phyloP scores from a whole-genome alignment of 2,329 filamentous ascomycete species.

The Penicillium polonicum region DNA sequence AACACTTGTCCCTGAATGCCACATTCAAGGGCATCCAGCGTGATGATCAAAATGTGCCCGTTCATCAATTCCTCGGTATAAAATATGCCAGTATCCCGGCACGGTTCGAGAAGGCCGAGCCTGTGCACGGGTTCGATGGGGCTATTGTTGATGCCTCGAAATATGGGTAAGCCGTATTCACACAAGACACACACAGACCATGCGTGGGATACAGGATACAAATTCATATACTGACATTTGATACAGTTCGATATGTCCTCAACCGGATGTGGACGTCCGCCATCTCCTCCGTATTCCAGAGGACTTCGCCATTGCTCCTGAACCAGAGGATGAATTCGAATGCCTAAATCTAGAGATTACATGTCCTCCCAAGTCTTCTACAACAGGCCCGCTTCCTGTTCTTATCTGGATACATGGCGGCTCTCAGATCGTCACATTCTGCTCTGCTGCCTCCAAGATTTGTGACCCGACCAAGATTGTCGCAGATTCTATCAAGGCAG shows the following conservation, averaged over 20 bases:
- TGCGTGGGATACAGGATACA: no score
- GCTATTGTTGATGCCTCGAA: slow-evolving; percentile 35
- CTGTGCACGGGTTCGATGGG: slow-evolving; percentile 26
- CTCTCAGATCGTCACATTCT: slow-evolving; percentile 48
- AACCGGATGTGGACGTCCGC: slow-evolving; percentile 43
- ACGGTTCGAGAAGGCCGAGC: slow-evolving; percentile 32
- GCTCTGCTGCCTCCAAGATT: slow-evolving; percentile 42
- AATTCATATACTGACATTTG: slow-evolving; percentile 9
- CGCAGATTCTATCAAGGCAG: slow-evolving; percentile 33
- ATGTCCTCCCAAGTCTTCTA: slow-evolving; percentile 18
- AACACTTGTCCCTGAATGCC: slow-evolving; percentile 27
- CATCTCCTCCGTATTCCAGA: slow-evolving; percentile 47
- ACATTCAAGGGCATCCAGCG: slow-evolving; percentile 27
- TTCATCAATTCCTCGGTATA: slow-evolving; percentile 34
- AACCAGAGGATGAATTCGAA: slow-evolving; percentile 45
- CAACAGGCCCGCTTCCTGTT: slow-evolving; percentile 35
- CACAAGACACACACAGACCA: neutral
- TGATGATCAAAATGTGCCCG: slow-evolving; percentile 7
- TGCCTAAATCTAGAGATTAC: slow-evolving; percentile 48
- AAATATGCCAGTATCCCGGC: slow-evolving; percentile 33
- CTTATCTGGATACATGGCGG: slow-evolving; percentile 51
- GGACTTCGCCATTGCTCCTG: slow-evolving; percentile 28
- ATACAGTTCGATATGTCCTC: slow-evolving; percentile 45
- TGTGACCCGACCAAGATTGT: slow-evolving; percentile 42
- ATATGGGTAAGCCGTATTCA: slow-evolving; percentile 28